Conservation (phyloP, 768 basidiomycete genomes). For the Lentinula sp. region DNA sequence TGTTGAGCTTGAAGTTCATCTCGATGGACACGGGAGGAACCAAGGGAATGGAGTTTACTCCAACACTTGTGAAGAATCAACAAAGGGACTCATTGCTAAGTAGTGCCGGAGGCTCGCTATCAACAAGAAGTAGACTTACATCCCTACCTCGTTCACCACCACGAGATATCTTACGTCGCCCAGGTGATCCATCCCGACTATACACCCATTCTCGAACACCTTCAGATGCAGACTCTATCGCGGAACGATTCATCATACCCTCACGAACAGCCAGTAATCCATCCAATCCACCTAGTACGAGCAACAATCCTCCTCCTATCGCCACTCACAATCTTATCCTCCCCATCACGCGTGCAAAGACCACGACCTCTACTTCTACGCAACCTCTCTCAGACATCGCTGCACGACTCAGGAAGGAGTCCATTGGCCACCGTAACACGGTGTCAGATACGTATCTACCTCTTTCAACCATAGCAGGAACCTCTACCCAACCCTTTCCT, state of each 20-base stretch:
- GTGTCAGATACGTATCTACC: slow-evolving; percentile 4
- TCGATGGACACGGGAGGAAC: slow-evolving; percentile 43
- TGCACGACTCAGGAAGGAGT: slow-evolving; percentile 5
- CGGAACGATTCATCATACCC: slow-evolving; percentile 31
- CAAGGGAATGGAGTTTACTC: slow-evolving; percentile 43
- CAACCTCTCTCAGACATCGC: background rate
- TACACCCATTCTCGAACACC: slow-evolving; percentile 3
- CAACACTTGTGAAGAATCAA: slow-evolving; percentile 62
- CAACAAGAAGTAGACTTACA: slow-evolving; percentile 11
- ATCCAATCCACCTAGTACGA: background rate
- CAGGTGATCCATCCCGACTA: slow-evolving; percentile 3
- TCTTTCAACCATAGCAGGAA: slow-evolving; percentile 9
- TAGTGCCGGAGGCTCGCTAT: slow-evolving; percentile 9
- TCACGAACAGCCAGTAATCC: slow-evolving; percentile 8
- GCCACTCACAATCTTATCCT: background rate
- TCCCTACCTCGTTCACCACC: slow-evolving; percentile 2
- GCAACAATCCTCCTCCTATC: background rate
- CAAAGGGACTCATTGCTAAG: slow-evolving; percentile 49
- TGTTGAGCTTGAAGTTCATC: slow-evolving; percentile 68
- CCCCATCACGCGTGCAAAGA: slow-evolving; percentile 3
- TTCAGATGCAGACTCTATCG: slow-evolving; percentile 13
- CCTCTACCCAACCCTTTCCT: slow-evolving; percentile 1
- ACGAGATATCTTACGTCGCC: background rate
- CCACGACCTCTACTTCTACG: slow-evolving; percentile 16
- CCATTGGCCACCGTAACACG: background rate